Conservation (phyloP, 179 eudicot genomes). For the Beta corolliflora region DNA sequence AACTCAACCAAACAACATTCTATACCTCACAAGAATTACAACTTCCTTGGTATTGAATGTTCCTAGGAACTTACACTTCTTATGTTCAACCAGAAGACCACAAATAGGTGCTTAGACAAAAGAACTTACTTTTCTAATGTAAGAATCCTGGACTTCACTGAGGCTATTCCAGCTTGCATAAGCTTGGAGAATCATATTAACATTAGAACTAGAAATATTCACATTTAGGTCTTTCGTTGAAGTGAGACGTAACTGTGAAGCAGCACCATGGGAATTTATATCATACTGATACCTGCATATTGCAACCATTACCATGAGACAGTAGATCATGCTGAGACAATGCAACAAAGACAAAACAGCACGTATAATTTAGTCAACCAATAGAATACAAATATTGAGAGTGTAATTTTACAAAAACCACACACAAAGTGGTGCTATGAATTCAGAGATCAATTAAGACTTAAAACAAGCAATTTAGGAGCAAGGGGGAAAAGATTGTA, state of each 20-base stretch:
- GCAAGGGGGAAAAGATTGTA: too few relatives aligned
- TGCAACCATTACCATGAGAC: constrained; percentile 18
- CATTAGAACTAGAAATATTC: constrained; percentile 85
- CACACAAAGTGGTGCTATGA: not conserved
- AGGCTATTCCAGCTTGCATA: constrained; percentile 98
- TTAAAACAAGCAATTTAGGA: too few relatives aligned
- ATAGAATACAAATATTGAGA: not conserved
- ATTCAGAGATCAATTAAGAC: too few relatives aligned
- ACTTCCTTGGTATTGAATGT: too few relatives aligned
- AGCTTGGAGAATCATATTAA: constrained; percentile 93
- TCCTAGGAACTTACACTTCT: not conserved
- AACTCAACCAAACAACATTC: too few relatives aligned
- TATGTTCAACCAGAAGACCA: not conserved
- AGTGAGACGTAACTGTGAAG: constrained; percentile 88
- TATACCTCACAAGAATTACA: too few relatives aligned
- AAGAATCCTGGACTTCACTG: constrained; percentile 57
- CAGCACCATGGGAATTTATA: constrained; percentile 72
- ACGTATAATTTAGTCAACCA: not conserved
- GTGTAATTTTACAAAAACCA: not conserved
- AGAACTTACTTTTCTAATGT: constrained; percentile 40
- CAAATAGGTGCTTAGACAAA: constrained; percentile 4
- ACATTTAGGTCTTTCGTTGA: constrained; percentile 83
- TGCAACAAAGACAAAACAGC: not conserved
- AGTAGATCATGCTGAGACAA: not conserved
- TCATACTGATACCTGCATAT: constrained; percentile 82